Conservation (phyloP, 2,329 filamentous ascomycete species). For the Colletotrichum higginsianum region DNA sequence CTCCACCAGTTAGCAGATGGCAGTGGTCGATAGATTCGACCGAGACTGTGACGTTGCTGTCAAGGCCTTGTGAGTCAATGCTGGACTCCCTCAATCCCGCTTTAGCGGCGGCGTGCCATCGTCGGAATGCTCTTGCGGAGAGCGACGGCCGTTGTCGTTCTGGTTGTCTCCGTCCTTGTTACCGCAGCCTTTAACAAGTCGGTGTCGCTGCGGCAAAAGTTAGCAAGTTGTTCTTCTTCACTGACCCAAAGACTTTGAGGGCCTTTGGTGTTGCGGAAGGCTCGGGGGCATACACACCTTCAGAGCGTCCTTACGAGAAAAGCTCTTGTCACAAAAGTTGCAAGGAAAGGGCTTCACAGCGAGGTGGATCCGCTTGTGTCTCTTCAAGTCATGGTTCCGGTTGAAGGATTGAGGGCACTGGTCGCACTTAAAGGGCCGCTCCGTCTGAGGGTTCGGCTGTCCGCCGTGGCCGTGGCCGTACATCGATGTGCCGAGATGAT, state of each 20-base stretch:
- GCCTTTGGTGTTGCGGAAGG: too few relatives aligned
- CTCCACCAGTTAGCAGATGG: neutral
- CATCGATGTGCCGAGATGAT: constrained; percentile 67
- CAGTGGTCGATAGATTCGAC: neutral
- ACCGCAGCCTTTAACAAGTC: constrained; percentile 76
- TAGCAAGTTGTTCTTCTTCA: neutral
- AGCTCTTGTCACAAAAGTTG: constrained; percentile 92
- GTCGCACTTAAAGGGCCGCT: constrained; percentile 95
- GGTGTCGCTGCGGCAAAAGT: constrained; percentile 66
- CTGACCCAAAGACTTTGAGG: neutral
- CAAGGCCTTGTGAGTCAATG: neutral
- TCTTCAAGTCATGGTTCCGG: constrained; percentile 94
- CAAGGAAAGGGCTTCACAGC: constrained; percentile 97
- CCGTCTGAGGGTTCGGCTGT: constrained; percentile 69
- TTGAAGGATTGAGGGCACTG: constrained; percentile 95
- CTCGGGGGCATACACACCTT: constrained; percentile 76
- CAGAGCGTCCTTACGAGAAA: constrained; percentile 94
- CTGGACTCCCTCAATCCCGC: constrained; percentile 3
- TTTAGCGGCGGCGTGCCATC: constrained; percentile 33
- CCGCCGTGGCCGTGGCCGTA: constrained; percentile 68
- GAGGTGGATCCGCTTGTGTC: constrained; percentile 95
- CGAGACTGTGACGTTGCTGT: neutral
- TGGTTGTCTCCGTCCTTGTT: constrained; percentile 22
- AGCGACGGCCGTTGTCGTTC: constrained; percentile 28
- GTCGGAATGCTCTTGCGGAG: constrained; percentile 35